Evolutionary conservation across 768 basidiomycete genomes (phyloP), one percentile per base, ranked within the genome.

Genomic region (Mycena crocata): DNA sequence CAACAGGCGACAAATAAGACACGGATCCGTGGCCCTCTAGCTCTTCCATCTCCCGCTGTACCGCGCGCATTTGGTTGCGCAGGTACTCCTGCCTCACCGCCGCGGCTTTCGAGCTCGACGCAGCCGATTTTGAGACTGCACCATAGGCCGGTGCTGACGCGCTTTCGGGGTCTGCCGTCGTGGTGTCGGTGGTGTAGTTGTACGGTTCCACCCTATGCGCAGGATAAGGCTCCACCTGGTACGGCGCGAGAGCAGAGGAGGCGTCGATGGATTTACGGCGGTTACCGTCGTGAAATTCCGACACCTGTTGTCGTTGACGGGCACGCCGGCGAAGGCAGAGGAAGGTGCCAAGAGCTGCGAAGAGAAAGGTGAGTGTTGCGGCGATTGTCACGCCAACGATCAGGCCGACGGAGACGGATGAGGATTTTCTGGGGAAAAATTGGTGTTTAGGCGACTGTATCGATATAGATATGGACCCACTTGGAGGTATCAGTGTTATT

Each of bases 41-140:
- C 30, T 42, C 42, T 32, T 26, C 37, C 31, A 66, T 34, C 45
- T 66, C 51, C 58, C 39, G 26, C 44, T 67, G 65, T 37, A 62
- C 59, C 35, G 34, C 52, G 14, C 50, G 50, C 34, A 67, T 32
- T 37, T 67, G 65, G 30, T 61, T 61, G 19, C 15, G 17, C 13
- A 67, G 59, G 52, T 61, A 67, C 45, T 45, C 65, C 52, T 62
- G 65, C 32, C 59, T 51, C 13, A 10, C 35, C 49, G 24, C n/a
- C 13, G 64, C 57, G 24, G 65, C 65, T 31, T 57, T 60, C 45
- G 42, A 35, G 56, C 64, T 66, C 57, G 35, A 9, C 37, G 40
- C n/a, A n/a, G n/a, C n/a, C n/a, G n/a, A n/a, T n/a, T n/a, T n/a
- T n/a, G n/a, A n/a, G n/a, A n/a, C n/a, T n/a, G n/a, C n/a, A n/a